A percentile compares a stretch with the other conserved stretches of the same genome.
These are phyloP conservation scores for Elsinoe perseae DNA, from an alignment of 2,329 filamentous ascomycete genomes.

Conservation along the genomic window DNA sequence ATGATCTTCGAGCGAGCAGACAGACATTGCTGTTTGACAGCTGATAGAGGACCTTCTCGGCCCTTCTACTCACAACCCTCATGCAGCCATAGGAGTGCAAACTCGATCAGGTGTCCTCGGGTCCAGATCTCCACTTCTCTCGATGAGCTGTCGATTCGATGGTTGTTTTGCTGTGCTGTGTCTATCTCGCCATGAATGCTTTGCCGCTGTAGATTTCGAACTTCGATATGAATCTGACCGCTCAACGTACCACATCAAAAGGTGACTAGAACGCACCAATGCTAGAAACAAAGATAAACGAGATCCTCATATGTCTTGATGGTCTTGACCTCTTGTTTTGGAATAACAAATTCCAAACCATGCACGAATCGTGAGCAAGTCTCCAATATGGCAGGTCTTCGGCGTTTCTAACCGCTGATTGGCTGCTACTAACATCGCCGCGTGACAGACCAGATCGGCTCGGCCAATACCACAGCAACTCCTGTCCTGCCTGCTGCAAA, in stretches of 20 bases:
- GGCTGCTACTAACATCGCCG: conserved; percentile 2
- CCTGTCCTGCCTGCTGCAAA: neutral
- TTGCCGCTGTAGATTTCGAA: too few relatives aligned
- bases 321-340: neutral
- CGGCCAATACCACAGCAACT: conserved; percentile 1
- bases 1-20: conserved; percentile 19
- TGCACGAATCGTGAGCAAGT: too few relatives aligned
- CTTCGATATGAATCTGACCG: too few relatives aligned
- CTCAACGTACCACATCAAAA: too few relatives aligned
- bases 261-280: too few relatives aligned
- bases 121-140: too few relatives aligned
- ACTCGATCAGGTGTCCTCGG: too few relatives aligned
- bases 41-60: neutral
- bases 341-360: too few relatives aligned
- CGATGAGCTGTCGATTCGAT: neutral
- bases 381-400: neutral
- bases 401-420: neutral
- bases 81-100: neutral
- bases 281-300: too few relatives aligned
- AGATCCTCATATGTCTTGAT: too few relatives aligned
- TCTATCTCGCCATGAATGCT: too few relatives aligned
- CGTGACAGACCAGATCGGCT: conserved; percentile 12
- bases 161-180: too few relatives aligned
- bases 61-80: neutral
- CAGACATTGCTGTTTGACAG: neutral